Conservation (phyloP, 2,329 filamentous ascomycete species). For the Ophiognomonia clavigignenti-juglandacearum region DNA sequence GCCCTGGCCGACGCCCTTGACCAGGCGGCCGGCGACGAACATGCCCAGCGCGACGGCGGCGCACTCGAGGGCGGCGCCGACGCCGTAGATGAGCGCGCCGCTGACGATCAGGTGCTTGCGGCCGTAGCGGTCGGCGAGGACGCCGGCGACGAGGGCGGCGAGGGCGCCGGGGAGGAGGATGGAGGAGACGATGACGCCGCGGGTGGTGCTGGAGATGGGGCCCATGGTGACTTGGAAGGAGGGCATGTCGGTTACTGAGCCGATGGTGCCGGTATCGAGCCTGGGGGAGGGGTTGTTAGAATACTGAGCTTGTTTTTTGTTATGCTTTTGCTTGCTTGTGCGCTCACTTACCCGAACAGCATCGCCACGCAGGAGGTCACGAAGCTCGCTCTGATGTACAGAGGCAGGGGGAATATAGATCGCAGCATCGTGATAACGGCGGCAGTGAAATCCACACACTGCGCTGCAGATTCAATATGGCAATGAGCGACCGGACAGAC, state of each 20-base stretch:
- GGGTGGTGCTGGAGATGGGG: conserved; percentile 46
- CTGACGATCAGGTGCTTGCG: conserved; percentile 46
- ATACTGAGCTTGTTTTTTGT: background rate
- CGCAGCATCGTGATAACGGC: conserved; percentile 3
- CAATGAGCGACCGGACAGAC: no score
- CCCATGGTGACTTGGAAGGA: conserved; percentile 47
- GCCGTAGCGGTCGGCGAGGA: conserved; percentile 49
- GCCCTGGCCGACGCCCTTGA: conserved; percentile 55
- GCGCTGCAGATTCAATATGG: no score
- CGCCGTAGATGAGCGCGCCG: conserved; percentile 46
- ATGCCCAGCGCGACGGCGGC: conserved; percentile 35
- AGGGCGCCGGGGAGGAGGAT: conserved; percentile 56
- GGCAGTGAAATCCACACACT: no score
- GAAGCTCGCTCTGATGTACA: conserved; percentile 19
- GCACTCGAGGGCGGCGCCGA: conserved; percentile 42
- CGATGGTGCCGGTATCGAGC: conserved; percentile 47
- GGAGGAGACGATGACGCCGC: conserved; percentile 55
- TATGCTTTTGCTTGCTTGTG: background rate
- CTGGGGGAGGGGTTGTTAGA: conserved; percentile 11
- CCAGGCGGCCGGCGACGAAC: conserved; percentile 49
- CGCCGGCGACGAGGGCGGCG: conserved; percentile 53
- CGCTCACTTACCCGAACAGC: conserved; percentile 16
- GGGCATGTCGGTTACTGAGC: conserved; percentile 54
- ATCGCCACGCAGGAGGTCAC: conserved; percentile 17
- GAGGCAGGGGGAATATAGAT: conserved; percentile 6